Base-by-base conservation (phyloP, 331 rosid species). In the Cucumis variabilis region DNA sequence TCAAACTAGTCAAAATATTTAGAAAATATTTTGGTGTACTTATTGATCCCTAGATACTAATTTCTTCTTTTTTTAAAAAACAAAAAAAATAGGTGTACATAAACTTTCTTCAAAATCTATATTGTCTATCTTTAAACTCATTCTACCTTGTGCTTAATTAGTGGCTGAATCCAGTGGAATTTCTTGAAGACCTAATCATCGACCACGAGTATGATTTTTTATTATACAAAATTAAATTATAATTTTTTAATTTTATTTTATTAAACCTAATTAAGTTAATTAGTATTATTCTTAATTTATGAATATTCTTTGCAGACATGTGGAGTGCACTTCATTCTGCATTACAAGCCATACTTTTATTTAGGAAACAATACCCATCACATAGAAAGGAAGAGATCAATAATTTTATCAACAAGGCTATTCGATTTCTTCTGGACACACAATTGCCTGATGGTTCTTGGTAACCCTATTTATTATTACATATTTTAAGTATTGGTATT, bases 371-470 rank as follows among this genome's bases (percentile, higher is more conserved):
- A 58, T 89, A 93, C 88, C 98, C 98, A 9, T 91, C 89, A 12
- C 93, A 96, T 58, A 92, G 94, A 84, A 93, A 88, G 89, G 93
- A 90, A 81, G 98, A 96, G 87, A 89, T 96, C 13, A 94, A 94
- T 37, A 92, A 88, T 71, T 94, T 91, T 88, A 94, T 96, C 46
- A 53, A 41, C 21, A 93, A 93, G 17, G 99, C 96, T 5, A 94
- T 90, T 69, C 83, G 86, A 66, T 96, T 91, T 88, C 91, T 94
- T 33, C 96, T 93, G 85, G 88, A 92, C 86, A 88, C 88, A 58
- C 98, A 96, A 86, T 88, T 90, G 85, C 90, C 80, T 0, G 94
- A 96, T 66, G 98, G 99, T n/a, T 93, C 95, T 37, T 96, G 99
- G 99, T 96, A 27, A 20, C 53, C 21, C 14, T 53, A 53, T 53